Base-by-base conservation (phyloP, 2,329 filamentous ascomycete genomes). In the Pseudocercospora eumusae region DNA sequence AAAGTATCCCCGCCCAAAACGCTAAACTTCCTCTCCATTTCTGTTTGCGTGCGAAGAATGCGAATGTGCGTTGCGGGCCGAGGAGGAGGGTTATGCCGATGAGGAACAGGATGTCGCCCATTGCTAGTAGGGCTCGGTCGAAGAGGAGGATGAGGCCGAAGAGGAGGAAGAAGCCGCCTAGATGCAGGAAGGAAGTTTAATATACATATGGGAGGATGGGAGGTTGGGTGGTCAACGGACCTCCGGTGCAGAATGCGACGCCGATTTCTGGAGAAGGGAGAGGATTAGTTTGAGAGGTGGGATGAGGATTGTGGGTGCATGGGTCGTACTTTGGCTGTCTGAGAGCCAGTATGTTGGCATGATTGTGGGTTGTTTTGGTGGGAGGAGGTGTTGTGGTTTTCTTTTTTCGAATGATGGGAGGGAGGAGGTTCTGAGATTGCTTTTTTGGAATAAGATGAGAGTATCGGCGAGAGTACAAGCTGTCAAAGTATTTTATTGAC, bases 51-150 rank as follows among this genome's bases (percentile, higher is more conserved):
- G 92, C 91, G 82, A 99, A 99, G 86, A 99, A 99, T 75, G 90
- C 82, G 66, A 93, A 82, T 0, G 95, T 98, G 76, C 97, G 97
- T 76, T 90, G 85, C 23, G 91, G 85, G 47, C 95, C 95, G 79
- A 99, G 96, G 72, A 98, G 96, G 63, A 98, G 89, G 28, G 93
- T 96, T 25, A 99, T 86, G 76, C 95, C 95, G 80, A 96, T 91
- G 59, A 99, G 86, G 83, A 99, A 98, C 76, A 99, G 92, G 77
- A 99, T 96, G 75, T 98, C 98, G 80, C 95, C 95, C 95, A 98
- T 98, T 69, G 93, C 93, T 60, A 99, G 87, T 91, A 98, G 93
- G 73, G 95, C 91, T 68, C 95, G 87, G 79, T 99, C 95, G 81
- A 99, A 99, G 82, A 99, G 98, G 79, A 99, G 86, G 79, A 99